These are phyloP conservation scores for sunflower (Helianthus annuus) DNA, from an alignment of 129 eudicot species.

Conservation along the genomic window HanXRQr2.0-SUNRISE NC_035445.2:149339149-149339648, in stretches of 20 bases:
- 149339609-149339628: too few species aligned
- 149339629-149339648: too few species aligned
- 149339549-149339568: too few species aligned
- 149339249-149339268: not conserved
- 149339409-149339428: not conserved
- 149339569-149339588: too few species aligned
- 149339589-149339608: too few species aligned
- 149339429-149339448: constrained; percentile 40
- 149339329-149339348: not conserved
- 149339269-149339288: not conserved
- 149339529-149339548: too few species aligned
- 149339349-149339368: not conserved
- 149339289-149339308: not conserved
- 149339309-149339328: not conserved
- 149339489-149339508: too few species aligned
- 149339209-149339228: constrained; percentile 2
- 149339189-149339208: not conserved
- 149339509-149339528: too few species aligned
- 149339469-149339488: too few species aligned
- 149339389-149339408: not conserved
- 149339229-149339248: not conserved
- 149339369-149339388: not conserved
- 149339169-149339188: too few species aligned
- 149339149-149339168: too few species aligned
- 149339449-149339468: constrained; percentile 45